These are phyloP conservation scores for Colletotrichum viniferum DNA, from an alignment of 2,329 filamentous ascomycete genomes.

Conservation along the genomic window DNA sequence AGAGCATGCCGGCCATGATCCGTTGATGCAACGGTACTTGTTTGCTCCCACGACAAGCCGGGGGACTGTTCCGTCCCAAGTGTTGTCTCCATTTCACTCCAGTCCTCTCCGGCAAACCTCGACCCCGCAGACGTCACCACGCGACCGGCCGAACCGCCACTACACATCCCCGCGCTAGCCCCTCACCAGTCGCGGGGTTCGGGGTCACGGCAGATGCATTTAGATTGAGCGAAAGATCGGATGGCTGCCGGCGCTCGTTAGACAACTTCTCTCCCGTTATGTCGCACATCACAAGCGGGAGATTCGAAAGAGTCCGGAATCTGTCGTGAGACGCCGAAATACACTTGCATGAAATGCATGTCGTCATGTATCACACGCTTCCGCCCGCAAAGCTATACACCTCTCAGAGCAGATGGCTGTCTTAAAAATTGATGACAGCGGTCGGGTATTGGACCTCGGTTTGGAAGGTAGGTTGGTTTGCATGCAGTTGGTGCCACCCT, in stretches of 20 bases:
- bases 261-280: not conserved
- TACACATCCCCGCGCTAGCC: not conserved
- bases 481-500: not conserved
- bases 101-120: not conserved
- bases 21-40: not conserved
- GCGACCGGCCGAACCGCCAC: not conserved
- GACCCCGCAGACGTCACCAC: slow-evolving; percentile 9
- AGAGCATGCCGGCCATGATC: not conserved
- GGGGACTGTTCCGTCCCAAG: not conserved
- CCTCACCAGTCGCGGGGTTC: slow-evolving; percentile 4
- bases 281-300: not conserved
- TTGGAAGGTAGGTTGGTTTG: not conserved
- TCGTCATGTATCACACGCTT: not conserved
- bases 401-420: not conserved
- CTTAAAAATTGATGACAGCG: not conserved
- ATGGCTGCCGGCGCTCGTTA: not conserved
- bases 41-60: not conserved
- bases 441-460: not conserved
- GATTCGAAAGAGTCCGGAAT: not conserved
- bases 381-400: not conserved
- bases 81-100: not conserved
- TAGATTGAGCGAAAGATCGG: not conserved
- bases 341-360: not conserved
- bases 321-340: not conserved
- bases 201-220: not conserved